A percentile compares a stretch with the other conserved stretches of the same genome.
These are phyloP conservation scores for Monosporascus sp. DNA, from an alignment of 2,329 filamentous ascomycete genomes.

Conservation along the genomic window DNA sequence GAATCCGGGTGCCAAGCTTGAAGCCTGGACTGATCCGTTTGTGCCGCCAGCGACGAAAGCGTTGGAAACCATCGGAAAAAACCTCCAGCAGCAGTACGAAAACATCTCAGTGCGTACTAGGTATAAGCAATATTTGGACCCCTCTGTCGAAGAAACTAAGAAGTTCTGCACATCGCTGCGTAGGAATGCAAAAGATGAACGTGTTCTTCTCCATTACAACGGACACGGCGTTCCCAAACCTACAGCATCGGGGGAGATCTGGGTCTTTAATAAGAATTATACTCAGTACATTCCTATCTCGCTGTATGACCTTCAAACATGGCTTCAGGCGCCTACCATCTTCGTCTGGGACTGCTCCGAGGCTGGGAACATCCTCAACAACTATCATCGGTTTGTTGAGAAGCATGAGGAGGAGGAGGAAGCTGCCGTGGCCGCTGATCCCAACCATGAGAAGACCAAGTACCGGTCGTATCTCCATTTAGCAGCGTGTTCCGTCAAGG, in stretches of 20 bases:
- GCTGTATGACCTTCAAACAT: conserved; percentile 88
- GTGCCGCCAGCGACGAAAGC: conserved; percentile 75
- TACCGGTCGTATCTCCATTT: conserved; percentile 75
- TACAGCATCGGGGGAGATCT: conserved; percentile 92
- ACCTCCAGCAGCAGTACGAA: conserved; percentile 94
- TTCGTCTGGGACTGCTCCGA: conserved; percentile 98
- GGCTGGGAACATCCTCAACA: conserved; percentile 89
- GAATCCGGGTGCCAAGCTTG: conserved; percentile 83
- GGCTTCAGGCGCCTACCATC: conserved; percentile 90
- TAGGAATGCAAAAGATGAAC: conserved; percentile 89
- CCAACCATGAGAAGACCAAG: conserved; percentile 74
- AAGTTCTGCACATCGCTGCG: conserved; percentile 90
- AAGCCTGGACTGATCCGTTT: conserved; percentile 95
- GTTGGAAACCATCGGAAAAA: conserved; percentile 91
- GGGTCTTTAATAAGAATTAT: conserved; percentile 99
- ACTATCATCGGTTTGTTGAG: conserved; percentile 90
- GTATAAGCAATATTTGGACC: conserved; percentile 95
- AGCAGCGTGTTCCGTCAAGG: conserved; percentile 83
- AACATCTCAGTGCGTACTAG: conserved; percentile 90
- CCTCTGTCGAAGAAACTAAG: conserved; percentile 94
- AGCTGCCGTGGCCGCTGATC: conserved; percentile 70
- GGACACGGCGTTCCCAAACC: conserved; percentile 96
- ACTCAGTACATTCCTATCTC: conserved; percentile 98
- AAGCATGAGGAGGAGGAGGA: conserved; percentile 90
- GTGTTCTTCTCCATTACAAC: conserved; percentile 97